phyloP scores from a whole-genome alignment of 805 yeast species.

The Kodamaea jinghongensis region DNA sequence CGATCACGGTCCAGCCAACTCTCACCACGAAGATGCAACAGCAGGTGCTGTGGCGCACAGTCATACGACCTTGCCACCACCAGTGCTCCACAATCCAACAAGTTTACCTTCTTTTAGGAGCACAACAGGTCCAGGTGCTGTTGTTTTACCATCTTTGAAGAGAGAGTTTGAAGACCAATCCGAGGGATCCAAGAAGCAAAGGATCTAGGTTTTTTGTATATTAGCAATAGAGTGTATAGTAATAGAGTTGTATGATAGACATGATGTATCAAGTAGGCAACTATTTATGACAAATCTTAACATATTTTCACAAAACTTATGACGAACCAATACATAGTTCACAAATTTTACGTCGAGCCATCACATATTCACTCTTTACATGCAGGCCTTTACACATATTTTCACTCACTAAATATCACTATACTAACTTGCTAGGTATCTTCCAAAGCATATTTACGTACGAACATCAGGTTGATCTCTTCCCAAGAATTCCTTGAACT shows the following conservation, averaged over 20 bases:
- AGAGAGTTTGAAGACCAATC: slow-evolving; percentile 20
- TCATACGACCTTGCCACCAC: slow-evolving; percentile 8
- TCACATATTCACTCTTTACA: too few relatives aligned
- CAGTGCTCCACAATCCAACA: slow-evolving; percentile 7
- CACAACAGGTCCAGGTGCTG: slow-evolving; percentile 9
- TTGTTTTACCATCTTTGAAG: slow-evolving; percentile 20
- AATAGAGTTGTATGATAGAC: slow-evolving; percentile 4
- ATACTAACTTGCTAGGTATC: too few relatives aligned
- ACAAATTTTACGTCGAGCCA: too few relatives aligned
- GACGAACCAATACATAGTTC: too few relatives aligned
- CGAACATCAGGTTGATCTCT: slow-evolving; percentile 85
- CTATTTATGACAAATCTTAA: too few relatives aligned
- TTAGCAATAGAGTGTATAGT: slow-evolving; percentile 8
- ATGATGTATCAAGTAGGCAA: neutral
- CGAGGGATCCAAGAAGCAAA: slow-evolving; percentile 12
- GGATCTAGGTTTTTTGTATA: slow-evolving; percentile 2
- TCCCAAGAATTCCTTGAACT: slow-evolving; percentile 71
- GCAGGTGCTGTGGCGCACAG: slow-evolving; percentile 3
- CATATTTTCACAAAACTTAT: too few relatives aligned
- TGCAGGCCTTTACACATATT: too few relatives aligned
- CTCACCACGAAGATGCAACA: slow-evolving; percentile 4
- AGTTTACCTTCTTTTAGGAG: slow-evolving; percentile 9
- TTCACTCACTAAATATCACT: too few relatives aligned
- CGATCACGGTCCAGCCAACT: neutral
- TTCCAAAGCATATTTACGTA: slow-evolving; percentile 56